phyloP scores from a whole-genome alignment of 2,329 filamentous ascomycete species.

The Phoma sp. region DNA sequence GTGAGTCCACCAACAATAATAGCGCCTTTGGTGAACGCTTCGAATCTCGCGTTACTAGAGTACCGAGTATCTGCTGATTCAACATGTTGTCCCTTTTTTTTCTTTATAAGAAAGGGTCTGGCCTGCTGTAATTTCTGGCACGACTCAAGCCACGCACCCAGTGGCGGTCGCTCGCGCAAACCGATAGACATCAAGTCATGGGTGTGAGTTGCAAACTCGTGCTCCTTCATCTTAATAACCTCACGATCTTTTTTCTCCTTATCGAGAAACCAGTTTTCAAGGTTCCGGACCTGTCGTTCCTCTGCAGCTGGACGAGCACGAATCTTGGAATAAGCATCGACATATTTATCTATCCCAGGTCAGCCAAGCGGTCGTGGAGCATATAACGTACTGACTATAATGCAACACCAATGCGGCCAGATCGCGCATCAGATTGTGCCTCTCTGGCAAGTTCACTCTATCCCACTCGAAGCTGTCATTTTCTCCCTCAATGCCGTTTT shows the following conservation, averaged over 20 bases:
- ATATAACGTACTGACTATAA: constrained; percentile 33
- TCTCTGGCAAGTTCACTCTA: constrained; percentile 3
- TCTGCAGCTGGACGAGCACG: constrained; percentile 20
- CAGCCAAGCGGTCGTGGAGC: no score
- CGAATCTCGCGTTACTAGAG: constrained; percentile 21
- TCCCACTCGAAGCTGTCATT: constrained; percentile 30
- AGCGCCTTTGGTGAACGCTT: constrained; percentile 19
- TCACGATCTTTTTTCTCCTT: no score
- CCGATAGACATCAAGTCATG: constrained; percentile 31
- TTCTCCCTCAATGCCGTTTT: no score
- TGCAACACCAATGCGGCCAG: constrained; percentile 21
- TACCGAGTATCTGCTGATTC: constrained; percentile 15
- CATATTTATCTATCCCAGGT: constrained; percentile 21
- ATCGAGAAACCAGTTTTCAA: constrained; percentile 24
- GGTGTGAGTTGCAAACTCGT: background rate
- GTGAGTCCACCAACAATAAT: constrained; percentile 22
- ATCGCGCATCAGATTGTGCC: constrained; percentile 24
- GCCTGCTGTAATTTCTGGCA: constrained; percentile 9
- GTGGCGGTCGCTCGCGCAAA: constrained; percentile 10
- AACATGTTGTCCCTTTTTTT: constrained; percentile 1
- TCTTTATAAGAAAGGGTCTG: constrained; percentile 19
- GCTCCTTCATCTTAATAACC: no score
- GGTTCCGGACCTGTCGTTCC: constrained; percentile 21
- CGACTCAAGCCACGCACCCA: constrained; percentile 23
- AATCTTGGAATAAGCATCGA: constrained; percentile 28